phyloP scores from a whole-genome alignment of 2,329 filamentous ascomycete genomes.

The Ophiostoma piceae region DNA sequence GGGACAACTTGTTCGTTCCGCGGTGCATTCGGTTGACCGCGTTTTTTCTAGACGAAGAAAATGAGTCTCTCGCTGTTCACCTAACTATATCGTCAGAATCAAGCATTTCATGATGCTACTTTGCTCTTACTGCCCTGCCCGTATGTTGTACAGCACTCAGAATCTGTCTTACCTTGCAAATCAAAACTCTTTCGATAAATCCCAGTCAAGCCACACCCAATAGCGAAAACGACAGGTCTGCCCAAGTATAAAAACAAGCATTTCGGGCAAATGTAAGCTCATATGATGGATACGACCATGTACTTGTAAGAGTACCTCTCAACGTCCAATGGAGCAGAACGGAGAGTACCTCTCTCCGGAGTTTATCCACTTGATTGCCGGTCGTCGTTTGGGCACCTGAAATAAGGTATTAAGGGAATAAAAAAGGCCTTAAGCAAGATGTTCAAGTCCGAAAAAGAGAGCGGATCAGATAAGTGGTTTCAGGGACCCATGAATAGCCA shows the following conservation, averaged over 20 bases:
- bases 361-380: background rate
- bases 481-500: background rate
- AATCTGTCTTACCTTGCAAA: too few species aligned
- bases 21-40: too few species aligned
- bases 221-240: background rate
- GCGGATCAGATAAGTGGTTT: conserved; percentile 3
- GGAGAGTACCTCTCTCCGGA: background rate
- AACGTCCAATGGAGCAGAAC: background rate
- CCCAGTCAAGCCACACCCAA: background rate
- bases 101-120: too few species aligned
- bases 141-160: too few species aligned
- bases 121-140: too few species aligned
- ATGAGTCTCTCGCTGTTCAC: too few species aligned
- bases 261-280: background rate
- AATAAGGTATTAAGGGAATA: background rate
- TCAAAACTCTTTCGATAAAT: background rate
- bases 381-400: background rate
- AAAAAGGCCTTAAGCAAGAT: background rate
- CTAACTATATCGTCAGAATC: too few species aligned
- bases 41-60: too few species aligned
- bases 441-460: background rate
- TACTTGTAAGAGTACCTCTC: too few species aligned
- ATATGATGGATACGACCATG: conserved; percentile 2
- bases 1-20: too few species aligned
- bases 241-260: conserved; percentile 8